phyloP scores from a whole-genome alignment of 768 basidiomycete species.

The Phylloporus arenicola region DNA sequence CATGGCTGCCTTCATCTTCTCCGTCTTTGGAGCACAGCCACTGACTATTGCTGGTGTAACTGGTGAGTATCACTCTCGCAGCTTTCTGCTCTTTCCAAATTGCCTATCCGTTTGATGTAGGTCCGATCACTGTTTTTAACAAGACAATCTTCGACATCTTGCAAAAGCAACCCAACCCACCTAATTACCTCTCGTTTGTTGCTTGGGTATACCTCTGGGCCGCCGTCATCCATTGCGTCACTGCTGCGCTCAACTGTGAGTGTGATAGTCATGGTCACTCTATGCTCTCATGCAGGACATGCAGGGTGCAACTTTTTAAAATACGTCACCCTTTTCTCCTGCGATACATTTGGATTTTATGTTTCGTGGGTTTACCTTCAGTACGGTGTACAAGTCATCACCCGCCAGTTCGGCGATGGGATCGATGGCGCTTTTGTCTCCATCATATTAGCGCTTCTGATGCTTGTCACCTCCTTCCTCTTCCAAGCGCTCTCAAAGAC shows the following conservation, averaged over 20 bases:
- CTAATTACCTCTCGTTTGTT: conserved; percentile 78
- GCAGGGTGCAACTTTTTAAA: conserved; percentile 77
- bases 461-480: conserved; percentile 69
- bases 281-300: not conserved
- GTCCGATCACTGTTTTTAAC: conserved; percentile 91
- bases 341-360: conserved; percentile 91
- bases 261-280: not conserved
- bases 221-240: conserved; percentile 80
- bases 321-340: conserved; percentile 87
- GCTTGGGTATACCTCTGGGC: conserved; percentile 94
- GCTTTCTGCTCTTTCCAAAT: not conserved
- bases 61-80: conserved; percentile 35
- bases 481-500: conserved; percentile 63
- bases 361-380: conserved; percentile 88
- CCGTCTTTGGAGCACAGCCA: conserved; percentile 85
- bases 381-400: conserved; percentile 82
- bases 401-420: conserved; percentile 53
- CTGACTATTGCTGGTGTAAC: conserved; percentile 90
- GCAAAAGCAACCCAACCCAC: conserved; percentile 48
- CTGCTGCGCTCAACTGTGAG: conserved; percentile 72
- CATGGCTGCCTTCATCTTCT: too few species aligned
- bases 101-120: conserved; percentile 28
- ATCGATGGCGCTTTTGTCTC: conserved; percentile 52
- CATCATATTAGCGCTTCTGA: conserved; percentile 71
- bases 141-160: conserved; percentile 83